Percentiles rank a stretch among this genome's conserved stretches.
phyloP scores from a whole-genome alignment of 768 basidiomycete genomes.

The Leccinum broughii region DNA sequence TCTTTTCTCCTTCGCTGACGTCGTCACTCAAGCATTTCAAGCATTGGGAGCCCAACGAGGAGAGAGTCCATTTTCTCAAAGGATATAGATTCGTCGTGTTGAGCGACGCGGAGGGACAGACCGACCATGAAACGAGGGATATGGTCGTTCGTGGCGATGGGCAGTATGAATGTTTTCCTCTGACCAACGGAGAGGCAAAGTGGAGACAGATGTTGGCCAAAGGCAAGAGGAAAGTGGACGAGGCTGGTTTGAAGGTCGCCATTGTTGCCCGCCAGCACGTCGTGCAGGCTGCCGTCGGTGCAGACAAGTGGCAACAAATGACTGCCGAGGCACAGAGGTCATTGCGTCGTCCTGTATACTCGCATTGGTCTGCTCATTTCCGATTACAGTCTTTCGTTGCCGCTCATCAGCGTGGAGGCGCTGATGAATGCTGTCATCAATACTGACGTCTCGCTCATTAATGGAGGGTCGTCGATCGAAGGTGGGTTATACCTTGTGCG shows the following conservation, averaged over 20 bases:
- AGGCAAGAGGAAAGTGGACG: slow-evolving; percentile 47
- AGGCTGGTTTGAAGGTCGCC: slow-evolving; percentile 46
- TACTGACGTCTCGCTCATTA: slow-evolving; percentile 36
- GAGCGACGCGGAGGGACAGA: slow-evolving; percentile 53
- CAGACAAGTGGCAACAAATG: slow-evolving; percentile 55
- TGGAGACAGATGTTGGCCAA: slow-evolving; percentile 54
- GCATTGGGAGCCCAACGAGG: slow-evolving; percentile 70
- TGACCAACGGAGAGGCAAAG: slow-evolving; percentile 47
- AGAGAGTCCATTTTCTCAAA: slow-evolving; percentile 53
- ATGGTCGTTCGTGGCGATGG: slow-evolving; percentile 59
- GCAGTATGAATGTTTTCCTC: slow-evolving; percentile 61
- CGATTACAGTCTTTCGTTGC: slow-evolving; percentile 38
- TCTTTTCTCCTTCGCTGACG: slow-evolving; percentile 51
- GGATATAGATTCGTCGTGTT: slow-evolving; percentile 60
- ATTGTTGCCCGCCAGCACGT: slow-evolving; percentile 52
- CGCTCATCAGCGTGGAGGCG: slow-evolving; percentile 46
- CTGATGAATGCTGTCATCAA: slow-evolving; percentile 52
- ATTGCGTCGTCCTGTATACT: slow-evolving; percentile 11
- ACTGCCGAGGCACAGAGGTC: slow-evolving; percentile 53
- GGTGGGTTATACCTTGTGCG: slow-evolving; percentile 9
- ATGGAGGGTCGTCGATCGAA: slow-evolving; percentile 21
- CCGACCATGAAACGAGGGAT: slow-evolving; percentile 50
- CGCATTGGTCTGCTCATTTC: slow-evolving; percentile 9
- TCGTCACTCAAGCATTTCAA: slow-evolving; percentile 49
- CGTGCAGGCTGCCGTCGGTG: slow-evolving; percentile 52